Base-by-base conservation (phyloP, 805 yeast species). In the Candida hungchunana region DNA sequence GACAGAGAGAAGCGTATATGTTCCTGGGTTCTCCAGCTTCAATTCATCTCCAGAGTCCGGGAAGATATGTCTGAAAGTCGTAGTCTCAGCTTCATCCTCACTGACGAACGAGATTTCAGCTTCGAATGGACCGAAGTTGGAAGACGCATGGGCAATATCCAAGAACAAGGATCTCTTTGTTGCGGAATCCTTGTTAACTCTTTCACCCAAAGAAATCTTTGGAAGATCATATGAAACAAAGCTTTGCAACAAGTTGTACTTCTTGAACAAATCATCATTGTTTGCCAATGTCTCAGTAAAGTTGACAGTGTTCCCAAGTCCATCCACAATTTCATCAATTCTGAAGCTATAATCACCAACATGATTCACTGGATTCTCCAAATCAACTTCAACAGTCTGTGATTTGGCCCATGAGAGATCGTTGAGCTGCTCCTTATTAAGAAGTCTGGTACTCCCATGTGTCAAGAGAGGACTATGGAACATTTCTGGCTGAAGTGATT, bases 301-400 rank as follows among this genome's bases (percentile, higher is more conserved):
- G 27, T 69, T 66, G 30, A 79, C 67, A 6, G 60, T 43, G 44
- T 82, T 82, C 3, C 88, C 88, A 35, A 82, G 62, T 4, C 82
- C 85, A 58, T 82, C 89, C 20, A 73, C 69, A 14, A 82, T 66
- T 37, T 69, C 73, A 35, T 72, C 75, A 23, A 82, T 67, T 28
- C 67, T 63, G 48, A 77, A 81, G n/a, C 66, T 53, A 56, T 77
- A 71, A 26, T 64, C 63, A 26, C 88, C 89, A 9, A 67, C 53
- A 18, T 64, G 59, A 29, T 56, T 53, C 26, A 71, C 56, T 6
- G 63, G 46, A 5, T 69, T 56, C 32, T 70, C 71, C 32, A 76
- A 48, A 16, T 62, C 63, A 26, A 74, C 65, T 7, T 63, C 60
- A 17, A 73, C 71, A 5, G 68, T 50, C 13, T 58, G 53, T 2